These are phyloP conservation scores for Candida gorgasii DNA, from an alignment of 805 yeast species.

Conservation along the genomic window DNA sequence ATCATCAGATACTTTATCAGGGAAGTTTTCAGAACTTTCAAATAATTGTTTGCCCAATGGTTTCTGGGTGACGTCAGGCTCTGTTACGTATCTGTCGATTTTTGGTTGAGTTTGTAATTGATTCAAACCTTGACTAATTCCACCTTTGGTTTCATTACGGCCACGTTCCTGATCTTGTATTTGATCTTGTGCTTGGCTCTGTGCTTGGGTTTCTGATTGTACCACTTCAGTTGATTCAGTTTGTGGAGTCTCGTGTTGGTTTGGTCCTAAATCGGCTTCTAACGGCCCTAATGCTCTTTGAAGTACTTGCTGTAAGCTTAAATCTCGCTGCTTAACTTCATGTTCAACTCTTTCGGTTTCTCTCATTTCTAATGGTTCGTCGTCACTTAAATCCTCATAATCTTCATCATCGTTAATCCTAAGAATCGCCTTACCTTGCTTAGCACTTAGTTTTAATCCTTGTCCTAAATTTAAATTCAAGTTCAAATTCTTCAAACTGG, in stretches of 20 bases:
- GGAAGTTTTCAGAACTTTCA: slow-evolving; percentile 1
- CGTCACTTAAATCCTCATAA: slow-evolving; percentile 35
- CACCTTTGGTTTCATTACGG: no score
- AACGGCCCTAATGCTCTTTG: slow-evolving; percentile 16
- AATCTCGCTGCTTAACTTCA: slow-evolving; percentile 1
- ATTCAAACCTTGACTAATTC: not conserved
- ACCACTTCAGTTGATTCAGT: not conserved
- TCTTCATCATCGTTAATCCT: slow-evolving; percentile 41
- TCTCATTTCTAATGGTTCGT: slow-evolving; percentile 17
- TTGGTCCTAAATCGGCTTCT: not conserved
- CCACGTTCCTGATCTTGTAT: no score
- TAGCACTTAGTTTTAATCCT: slow-evolving; percentile 39
- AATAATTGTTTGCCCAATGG: not conserved
- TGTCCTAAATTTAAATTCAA: slow-evolving; percentile 7
- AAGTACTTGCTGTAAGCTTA: slow-evolving; percentile 18
- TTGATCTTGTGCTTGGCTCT: not conserved
- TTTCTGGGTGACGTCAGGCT: not conserved
- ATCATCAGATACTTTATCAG: slow-evolving; percentile 18
- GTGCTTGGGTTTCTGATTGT: not conserved
- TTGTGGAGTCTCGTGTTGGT: not conserved
- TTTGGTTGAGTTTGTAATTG: not conserved
- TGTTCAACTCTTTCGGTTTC: no score
- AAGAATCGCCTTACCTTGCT: slow-evolving; percentile 41
- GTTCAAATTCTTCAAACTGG: slow-evolving; percentile 34
- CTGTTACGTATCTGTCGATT: slow-evolving; percentile 1